Percentiles rank a stretch among this genome's conserved stretches.
phyloP scores from a whole-genome alignment of 2,329 filamentous ascomycete genomes.

The Paradendryphiella salina region DNA sequence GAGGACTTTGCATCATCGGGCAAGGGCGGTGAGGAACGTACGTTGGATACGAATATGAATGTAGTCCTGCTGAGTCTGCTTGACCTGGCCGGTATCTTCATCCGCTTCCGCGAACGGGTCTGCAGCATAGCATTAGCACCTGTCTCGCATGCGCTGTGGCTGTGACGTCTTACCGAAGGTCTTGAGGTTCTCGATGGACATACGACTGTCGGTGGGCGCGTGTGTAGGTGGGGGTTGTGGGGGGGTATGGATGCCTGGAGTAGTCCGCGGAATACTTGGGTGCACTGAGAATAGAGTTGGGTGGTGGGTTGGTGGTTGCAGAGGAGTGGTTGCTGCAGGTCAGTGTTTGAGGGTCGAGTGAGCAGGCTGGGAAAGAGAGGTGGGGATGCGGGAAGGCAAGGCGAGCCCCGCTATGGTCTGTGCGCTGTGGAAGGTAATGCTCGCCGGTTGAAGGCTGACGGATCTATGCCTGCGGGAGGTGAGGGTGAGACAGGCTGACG shows the following conservation, averaged over 20 bases:
- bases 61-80: slow-evolving; percentile 87
- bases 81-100: slow-evolving; percentile 96
- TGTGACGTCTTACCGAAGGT: slow-evolving; percentile 46
- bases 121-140: slow-evolving; percentile 3
- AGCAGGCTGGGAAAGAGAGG: slow-evolving; percentile 23
- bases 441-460: slow-evolving; percentile 10
- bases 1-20: not conserved
- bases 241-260: slow-evolving; percentile 12
- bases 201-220: slow-evolving; percentile 36
- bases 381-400: slow-evolving; percentile 25
- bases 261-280: slow-evolving; percentile 10
- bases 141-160: slow-evolving; percentile 3
- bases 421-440: slow-evolving; percentile 10
- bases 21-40: slow-evolving; percentile 51
- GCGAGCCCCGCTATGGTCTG: slow-evolving; percentile 17
- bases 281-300: slow-evolving; percentile 14
- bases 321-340: slow-evolving; percentile 10
- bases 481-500: slow-evolving; percentile 1
- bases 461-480: not conserved
- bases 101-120: slow-evolving; percentile 99
- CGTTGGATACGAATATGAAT: slow-evolving; percentile 99
- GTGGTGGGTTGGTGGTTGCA: slow-evolving; percentile 11
- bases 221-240: slow-evolving; percentile 29
- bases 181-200: slow-evolving; percentile 52
- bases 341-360: slow-evolving; percentile 8